Conservation (phyloP, 495 filamentous ascomycete genomes). For the Aspergillus hancockii region DNA sequence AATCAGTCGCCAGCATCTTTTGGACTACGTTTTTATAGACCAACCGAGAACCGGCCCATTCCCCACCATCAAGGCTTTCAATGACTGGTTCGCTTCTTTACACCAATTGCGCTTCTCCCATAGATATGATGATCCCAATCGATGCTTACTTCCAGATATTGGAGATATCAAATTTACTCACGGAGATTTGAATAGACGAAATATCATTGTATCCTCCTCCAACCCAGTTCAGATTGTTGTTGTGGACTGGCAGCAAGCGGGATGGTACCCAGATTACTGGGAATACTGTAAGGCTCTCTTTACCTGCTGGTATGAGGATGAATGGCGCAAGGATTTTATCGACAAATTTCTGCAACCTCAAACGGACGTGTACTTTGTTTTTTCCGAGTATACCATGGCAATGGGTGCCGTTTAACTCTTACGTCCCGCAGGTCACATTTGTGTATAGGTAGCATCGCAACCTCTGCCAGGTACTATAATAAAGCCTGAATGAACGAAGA, state of each 20-base stretch:
- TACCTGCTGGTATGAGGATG: slow-evolving; percentile 17
- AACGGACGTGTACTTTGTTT: slow-evolving; percentile 20
- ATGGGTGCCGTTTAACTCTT: slow-evolving; percentile 27
- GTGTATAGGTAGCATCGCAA: too few relatives aligned
- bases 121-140: slow-evolving; percentile 38
- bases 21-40: slow-evolving; percentile 36
- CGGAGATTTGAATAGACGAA: too few relatives aligned
- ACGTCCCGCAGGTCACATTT: background rate
- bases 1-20: slow-evolving; percentile 27
- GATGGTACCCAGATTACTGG: slow-evolving; percentile 10
- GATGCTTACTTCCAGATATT: slow-evolving; percentile 5
- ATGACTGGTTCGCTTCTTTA: slow-evolving; percentile 43
- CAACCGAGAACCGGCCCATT: slow-evolving; percentile 38
- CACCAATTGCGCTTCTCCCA: slow-evolving; percentile 28
- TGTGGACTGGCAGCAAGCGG: too few relatives aligned
- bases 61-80: slow-evolving; percentile 38
- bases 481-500: too few relatives aligned
- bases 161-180: too few relatives aligned
- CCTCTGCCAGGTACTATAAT: too few relatives aligned
- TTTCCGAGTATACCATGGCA: slow-evolving; percentile 29
- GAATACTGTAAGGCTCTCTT: too few relatives aligned
- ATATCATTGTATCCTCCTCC: too few relatives aligned
- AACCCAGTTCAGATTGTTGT: slow-evolving; percentile 16
- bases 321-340: slow-evolving; percentile 33
- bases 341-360: slow-evolving; percentile 28